phyloP scores from a whole-genome alignment of 176 grass and related monocot genomes.

The Sorghum bicolor region DNA sequence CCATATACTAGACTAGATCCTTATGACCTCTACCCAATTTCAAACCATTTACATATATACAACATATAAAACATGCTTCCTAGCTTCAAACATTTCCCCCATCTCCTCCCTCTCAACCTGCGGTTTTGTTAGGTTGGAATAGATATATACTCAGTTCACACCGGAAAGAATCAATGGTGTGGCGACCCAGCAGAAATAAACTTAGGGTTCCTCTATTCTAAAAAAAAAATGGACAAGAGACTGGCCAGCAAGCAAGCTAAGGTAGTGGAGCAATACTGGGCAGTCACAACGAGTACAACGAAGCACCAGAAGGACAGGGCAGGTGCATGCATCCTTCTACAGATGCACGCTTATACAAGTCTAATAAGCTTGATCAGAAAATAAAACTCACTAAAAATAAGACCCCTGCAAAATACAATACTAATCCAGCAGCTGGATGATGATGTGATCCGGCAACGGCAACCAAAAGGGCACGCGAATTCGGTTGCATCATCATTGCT shows the following conservation, averaged over 20 bases:
- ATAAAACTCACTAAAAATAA: not conserved
- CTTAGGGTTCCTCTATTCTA: not conserved
- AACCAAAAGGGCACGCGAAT: conserved; percentile 19
- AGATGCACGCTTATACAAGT: not conserved
- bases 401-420: not conserved
- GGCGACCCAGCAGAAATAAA: not conserved
- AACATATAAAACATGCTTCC: conserved; percentile 15
- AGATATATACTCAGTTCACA: not conserved
- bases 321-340: conserved; percentile 12
- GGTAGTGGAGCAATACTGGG: not conserved
- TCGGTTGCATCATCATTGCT: conserved; percentile 11
- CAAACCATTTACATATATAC: not conserved
- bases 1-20: conserved; percentile 8
- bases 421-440: not conserved
- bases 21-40: not conserved
- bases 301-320: not conserved
- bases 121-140: not conserved
- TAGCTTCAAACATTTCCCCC: not conserved
- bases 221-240: not conserved
- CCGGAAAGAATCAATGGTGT: not conserved
- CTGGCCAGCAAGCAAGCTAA: not conserved
- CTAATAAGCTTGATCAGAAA: not conserved
- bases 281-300: conserved; percentile 27
- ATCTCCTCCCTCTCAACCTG: not conserved
- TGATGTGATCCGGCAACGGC: conserved; percentile 36